Base-by-base conservation (phyloP, 1,284 basidiomycete genomes). In the Caloboletus firmus region DNA sequence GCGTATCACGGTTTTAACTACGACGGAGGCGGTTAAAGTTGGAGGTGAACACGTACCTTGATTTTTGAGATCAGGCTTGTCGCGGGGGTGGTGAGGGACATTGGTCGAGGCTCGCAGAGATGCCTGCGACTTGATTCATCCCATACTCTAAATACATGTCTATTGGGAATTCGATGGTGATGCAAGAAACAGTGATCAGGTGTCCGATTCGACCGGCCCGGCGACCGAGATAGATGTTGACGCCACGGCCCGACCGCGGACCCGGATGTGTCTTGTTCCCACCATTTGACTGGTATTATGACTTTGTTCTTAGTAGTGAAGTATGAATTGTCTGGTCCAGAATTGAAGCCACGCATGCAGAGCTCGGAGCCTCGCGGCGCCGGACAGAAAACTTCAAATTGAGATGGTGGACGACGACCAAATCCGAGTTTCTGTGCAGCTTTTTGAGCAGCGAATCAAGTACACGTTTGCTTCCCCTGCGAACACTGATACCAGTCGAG, bases 41-140 rank as follows among this genome's bases (percentile, higher is more conserved):
- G 32, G 46, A 15, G 15, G 15, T 9, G 20, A 28, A 41, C 13
- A 41, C 57, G 10, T 30, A 59, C 63, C 59, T 66, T 59, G 36
- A 64, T 65, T 26, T 62, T 55, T 15, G 63, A 65, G 45, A 66
- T 62, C 13, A 54, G 30, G 46, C 59, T 59, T 22, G 55, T 36
- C 13, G 45, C 12, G 6, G 49, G 20, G 18, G 56, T 61, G 49
- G 51, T 55, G 20, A 65, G 55, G 35, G 62, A 66, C 59, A 66
- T 62, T 34, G 17, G 36, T 10, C 8, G 24, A 24, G n/a, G 26
- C 5, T 30, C 12, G 57, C 20, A 37, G 48, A 39, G 37, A 41
- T 22, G n/a, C 39, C 34, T 53, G 26, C 4, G 31, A 24, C 18
- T 30, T 28, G 30, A 18, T 26, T 5, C 26, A 36, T 37, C 24